Evolutionary conservation across 371 early-diverging fungal genomes (phyloP).

Genomic region (Lichtheimia ornata): DNA sequence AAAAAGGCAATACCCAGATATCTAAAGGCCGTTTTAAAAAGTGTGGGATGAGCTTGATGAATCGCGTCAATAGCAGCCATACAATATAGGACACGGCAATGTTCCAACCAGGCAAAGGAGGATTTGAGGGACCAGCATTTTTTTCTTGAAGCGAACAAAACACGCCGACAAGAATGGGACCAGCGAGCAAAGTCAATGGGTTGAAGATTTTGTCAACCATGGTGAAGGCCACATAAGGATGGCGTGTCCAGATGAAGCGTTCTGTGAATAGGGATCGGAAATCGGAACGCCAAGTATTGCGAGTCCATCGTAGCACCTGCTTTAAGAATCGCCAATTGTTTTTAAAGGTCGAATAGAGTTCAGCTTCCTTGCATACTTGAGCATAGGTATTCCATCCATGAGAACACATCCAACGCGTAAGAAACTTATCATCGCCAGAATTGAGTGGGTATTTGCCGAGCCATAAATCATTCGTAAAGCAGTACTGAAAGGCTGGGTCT

Average conservation of each 20-base stretch:
- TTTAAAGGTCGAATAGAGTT: constrained; percentile 70
- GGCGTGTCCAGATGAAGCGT: constrained; percentile 61
- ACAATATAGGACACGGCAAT: constrained; percentile 55
- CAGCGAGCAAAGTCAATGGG: constrained; percentile 68
- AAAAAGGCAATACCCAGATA: constrained; percentile 58
- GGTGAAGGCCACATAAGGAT: constrained; percentile 72
- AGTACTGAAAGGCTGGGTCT: constrained; percentile 69
- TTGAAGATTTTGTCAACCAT: constrained; percentile 78
- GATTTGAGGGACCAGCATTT: constrained; percentile 16
- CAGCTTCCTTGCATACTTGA: constrained; percentile 68
- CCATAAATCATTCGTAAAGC: constrained; percentile 75
- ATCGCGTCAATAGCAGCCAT: constrained; percentile 63
- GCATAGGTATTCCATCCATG: constrained; percentile 72
- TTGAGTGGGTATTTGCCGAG: constrained; percentile 68
- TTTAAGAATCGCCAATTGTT: constrained; percentile 75
- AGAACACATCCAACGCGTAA: constrained; percentile 72
- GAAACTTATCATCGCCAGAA: constrained; percentile 74
- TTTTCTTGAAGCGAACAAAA: constrained; percentile 20
- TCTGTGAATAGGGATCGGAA: constrained; percentile 65
- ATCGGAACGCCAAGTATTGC: constrained; percentile 76
- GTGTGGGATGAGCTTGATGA: constrained; percentile 62
- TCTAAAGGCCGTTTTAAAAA: constrained; percentile 62
- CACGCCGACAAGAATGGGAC: constrained; percentile 60
- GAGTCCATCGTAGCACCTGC: constrained; percentile 72
- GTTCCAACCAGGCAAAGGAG: constrained; percentile 47